Evolutionary conservation across 73 alveolate species (phyloP).

Genomic region (Paramecium primaurelia): DNA sequence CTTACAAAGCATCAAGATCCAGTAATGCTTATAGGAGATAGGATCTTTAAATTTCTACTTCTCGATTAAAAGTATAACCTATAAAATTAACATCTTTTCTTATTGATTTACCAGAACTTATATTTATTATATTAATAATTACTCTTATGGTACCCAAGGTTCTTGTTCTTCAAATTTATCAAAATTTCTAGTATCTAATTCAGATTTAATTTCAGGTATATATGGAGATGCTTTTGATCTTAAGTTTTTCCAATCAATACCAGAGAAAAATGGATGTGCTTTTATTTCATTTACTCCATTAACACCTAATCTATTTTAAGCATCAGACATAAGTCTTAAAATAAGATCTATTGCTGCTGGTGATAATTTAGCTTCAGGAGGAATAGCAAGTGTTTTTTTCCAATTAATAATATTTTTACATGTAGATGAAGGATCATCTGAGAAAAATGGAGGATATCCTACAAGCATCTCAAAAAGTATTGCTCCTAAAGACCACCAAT

Average conservation of each 20-base stretch:
- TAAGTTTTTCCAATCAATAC: constrained; percentile 82
- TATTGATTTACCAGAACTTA: constrained; percentile 14
- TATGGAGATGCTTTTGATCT: constrained; percentile 79
- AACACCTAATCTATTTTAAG: constrained; percentile 76
- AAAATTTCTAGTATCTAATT: constrained; percentile 80
- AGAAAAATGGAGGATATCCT: constrained; percentile 89
- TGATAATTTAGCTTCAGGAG: constrained; percentile 80
- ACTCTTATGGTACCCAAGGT: constrained; percentile 79
- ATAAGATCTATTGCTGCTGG: constrained; percentile 81
- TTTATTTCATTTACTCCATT: constrained; percentile 86
- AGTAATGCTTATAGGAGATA: constrained; percentile 18
- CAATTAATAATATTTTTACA: constrained; percentile 83
- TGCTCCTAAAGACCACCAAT: constrained; percentile 92
- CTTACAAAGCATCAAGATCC: constrained; percentile 6
- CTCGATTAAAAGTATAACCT: constrained; percentile 66
- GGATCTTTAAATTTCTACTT: constrained; percentile 54
- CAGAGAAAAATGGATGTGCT: constrained; percentile 90
- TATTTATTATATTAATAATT: neutral
- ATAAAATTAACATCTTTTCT: constrained; percentile 63
- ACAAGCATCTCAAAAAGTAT: constrained; percentile 88
- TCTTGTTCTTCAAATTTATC: constrained; percentile 91
- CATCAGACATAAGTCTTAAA: constrained; percentile 71
- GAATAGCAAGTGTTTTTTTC: constrained; percentile 76
- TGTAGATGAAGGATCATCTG: constrained; percentile 82
- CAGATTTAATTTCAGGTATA: constrained; percentile 72